phyloP scores from a whole-genome alignment of 306 rosid species.

The Malus domestica region DNA sequence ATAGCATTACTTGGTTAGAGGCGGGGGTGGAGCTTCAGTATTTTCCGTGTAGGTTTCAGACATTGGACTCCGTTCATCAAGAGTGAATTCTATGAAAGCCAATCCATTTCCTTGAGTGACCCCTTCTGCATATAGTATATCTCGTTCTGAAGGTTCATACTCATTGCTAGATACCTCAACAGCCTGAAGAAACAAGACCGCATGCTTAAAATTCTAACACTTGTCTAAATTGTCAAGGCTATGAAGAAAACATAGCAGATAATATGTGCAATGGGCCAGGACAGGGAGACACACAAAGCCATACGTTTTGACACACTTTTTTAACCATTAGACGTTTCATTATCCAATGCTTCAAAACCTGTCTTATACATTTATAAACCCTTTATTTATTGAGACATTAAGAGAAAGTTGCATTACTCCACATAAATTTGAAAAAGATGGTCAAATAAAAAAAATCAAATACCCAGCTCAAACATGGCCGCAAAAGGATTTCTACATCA shows the following conservation, averaged over 20 bases:
- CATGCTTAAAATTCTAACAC: neutral
- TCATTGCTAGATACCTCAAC: constrained; percentile 96
- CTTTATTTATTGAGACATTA: neutral
- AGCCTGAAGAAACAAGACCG: constrained; percentile 47
- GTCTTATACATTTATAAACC: too few relatives aligned
- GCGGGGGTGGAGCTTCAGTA: constrained; percentile 67
- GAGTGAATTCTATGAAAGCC: constrained; percentile 92
- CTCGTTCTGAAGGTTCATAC: constrained; percentile 91
- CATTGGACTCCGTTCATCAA: constrained; percentile 84
- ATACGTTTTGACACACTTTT: too few relatives aligned
- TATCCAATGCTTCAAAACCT: too few relatives aligned
- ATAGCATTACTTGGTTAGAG: constrained; percentile 60
- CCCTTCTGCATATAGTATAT: constrained; percentile 93
- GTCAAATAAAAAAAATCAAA: neutral
- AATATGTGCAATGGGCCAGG: neutral
- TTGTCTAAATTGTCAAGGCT: neutral
- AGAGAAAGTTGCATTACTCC: neutral
- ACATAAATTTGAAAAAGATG: neutral
- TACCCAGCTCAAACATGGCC: neutral
- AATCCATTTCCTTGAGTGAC: constrained; percentile 95
- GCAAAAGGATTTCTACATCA: neutral
- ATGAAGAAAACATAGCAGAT: neutral
- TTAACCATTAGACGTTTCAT: too few relatives aligned
- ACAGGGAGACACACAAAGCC: too few relatives aligned
- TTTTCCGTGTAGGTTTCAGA: constrained; percentile 72